phyloP scores from a whole-genome alignment of 208 protist species.

The Acanthamoeba triangularis region DNA sequence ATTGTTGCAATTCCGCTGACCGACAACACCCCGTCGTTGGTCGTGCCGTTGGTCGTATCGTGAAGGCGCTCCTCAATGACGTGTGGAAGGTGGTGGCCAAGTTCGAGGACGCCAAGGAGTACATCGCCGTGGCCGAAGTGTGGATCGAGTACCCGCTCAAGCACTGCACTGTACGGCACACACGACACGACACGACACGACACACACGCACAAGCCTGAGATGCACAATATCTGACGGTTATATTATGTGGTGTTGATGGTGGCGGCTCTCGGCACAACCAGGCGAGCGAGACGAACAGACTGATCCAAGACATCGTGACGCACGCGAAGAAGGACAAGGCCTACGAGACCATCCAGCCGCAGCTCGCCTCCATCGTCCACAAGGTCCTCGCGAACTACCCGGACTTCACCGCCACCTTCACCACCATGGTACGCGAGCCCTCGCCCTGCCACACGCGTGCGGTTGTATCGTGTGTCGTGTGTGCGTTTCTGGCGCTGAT shows the following conservation, averaged over 20 bases:
- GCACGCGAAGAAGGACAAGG: slow-evolving; percentile 84
- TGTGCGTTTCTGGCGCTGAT: neutral
- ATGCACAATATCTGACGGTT: too few relatives aligned
- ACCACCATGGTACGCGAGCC: slow-evolving; percentile 25
- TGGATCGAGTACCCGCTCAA: slow-evolving; percentile 93
- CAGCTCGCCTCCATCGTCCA: slow-evolving; percentile 88
- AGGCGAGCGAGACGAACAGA: slow-evolving; percentile 85
- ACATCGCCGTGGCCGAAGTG: slow-evolving; percentile 88
- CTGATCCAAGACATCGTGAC: slow-evolving; percentile 89
- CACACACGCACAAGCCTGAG: too few relatives aligned
- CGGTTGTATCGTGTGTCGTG: neutral
- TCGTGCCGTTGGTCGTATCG: slow-evolving; percentile 71
- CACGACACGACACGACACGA: too few relatives aligned
- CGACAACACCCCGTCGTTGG: neutral
- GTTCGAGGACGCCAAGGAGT: slow-evolving; percentile 86
- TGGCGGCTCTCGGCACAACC: neutral
- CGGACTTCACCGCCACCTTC: slow-evolving; percentile 82
- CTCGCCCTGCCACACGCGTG: neutral
- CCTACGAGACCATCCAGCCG: slow-evolving; percentile 83
- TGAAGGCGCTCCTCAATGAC: slow-evolving; percentile 88
- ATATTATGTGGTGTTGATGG: neutral
- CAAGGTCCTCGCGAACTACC: slow-evolving; percentile 84
- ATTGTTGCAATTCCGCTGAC: slow-evolving; percentile 20
- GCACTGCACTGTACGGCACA: slow-evolving; percentile 83
- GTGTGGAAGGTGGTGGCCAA: slow-evolving; percentile 88